Evolutionary conservation across 2,329 filamentous ascomycete species (phyloP).

Genomic region (Dothiorella sarmentorum): DNA sequence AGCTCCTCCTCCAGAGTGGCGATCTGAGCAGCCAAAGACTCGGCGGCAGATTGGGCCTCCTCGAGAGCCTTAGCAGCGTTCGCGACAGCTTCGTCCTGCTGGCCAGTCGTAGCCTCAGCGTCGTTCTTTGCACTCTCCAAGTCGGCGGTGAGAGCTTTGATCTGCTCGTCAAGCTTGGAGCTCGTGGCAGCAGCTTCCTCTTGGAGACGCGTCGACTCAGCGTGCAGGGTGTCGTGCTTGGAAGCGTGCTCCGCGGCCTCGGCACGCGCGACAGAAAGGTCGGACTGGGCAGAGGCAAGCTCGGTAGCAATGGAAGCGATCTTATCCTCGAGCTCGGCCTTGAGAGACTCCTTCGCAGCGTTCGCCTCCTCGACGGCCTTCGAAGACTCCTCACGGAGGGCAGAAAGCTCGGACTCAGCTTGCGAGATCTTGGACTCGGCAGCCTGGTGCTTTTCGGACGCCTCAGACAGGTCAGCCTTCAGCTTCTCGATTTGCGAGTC

Average conservation of each 20-base stretch:
- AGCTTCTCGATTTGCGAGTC: constrained; percentile 18
- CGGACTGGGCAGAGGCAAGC: constrained; percentile 15
- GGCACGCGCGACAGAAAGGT: constrained; percentile 3
- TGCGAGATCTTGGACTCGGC: constrained; percentile 11
- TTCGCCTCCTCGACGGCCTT: constrained; percentile 13
- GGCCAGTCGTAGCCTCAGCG: background rate
- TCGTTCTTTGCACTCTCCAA: constrained; percentile 25
- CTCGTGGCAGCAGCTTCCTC: constrained; percentile 12
- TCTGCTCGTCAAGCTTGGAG: constrained; percentile 27
- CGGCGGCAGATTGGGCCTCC: constrained; percentile 6
- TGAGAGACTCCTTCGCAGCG: constrained; percentile 17
- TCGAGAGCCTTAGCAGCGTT: constrained; percentile 3
- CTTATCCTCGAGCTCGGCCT: constrained; percentile 17
- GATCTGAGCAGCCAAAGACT: constrained; percentile 11
- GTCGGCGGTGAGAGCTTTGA: constrained; percentile 29
- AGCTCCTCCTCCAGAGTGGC: constrained; percentile 9
- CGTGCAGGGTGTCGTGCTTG: constrained; percentile 23
- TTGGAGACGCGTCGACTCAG: constrained; percentile 7
- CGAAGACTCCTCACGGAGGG: constrained; percentile 3
- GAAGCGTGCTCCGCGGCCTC: constrained; percentile 24
- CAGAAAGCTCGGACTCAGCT: background rate
- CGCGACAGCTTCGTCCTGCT: constrained; percentile 1
- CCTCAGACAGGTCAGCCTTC: constrained; percentile 11
- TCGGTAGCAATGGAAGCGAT: constrained; percentile 16
- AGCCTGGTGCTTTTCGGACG: constrained; percentile 8